A percentile compares a stretch with the other conserved stretches of the same genome.
phyloP scores from a whole-genome alignment of 306 rosid species.

The Rosa persica region DNA sequence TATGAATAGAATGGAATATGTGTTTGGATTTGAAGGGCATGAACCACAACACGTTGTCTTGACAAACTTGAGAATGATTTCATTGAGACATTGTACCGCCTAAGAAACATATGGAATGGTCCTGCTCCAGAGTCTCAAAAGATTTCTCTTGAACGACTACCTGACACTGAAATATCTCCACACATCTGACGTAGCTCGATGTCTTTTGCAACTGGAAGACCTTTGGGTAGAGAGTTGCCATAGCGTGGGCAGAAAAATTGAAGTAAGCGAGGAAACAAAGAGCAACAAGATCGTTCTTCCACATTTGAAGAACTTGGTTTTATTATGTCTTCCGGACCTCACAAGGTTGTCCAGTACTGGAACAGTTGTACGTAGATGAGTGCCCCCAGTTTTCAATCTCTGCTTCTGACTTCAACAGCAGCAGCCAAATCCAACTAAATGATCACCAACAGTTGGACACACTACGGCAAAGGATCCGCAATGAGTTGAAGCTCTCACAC shows the following conservation, averaged over 20 bases:
- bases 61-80: neutral
- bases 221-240: too few species aligned
- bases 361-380: too few species aligned
- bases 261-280: too few species aligned
- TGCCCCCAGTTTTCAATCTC: too few species aligned
- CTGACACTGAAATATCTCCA: neutral
- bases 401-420: too few species aligned
- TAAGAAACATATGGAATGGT: neutral
- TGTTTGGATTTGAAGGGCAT: neutral
- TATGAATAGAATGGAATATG: neutral
- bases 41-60: neutral
- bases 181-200: neutral
- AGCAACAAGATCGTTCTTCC: neutral
- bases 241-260: neutral
- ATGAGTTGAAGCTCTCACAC: too few species aligned
- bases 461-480: too few species aligned
- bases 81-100: too few species aligned
- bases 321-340: neutral
- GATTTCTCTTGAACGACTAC: neutral
- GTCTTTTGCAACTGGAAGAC: slow-evolving; percentile 14
- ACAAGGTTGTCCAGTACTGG: neutral
- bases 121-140: neutral
- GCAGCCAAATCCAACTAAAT: too few species aligned
- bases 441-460: too few species aligned
- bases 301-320: neutral